phyloP scores from a whole-genome alignment of 257 asterid species.

The Solanum ossicruentum region DNA sequence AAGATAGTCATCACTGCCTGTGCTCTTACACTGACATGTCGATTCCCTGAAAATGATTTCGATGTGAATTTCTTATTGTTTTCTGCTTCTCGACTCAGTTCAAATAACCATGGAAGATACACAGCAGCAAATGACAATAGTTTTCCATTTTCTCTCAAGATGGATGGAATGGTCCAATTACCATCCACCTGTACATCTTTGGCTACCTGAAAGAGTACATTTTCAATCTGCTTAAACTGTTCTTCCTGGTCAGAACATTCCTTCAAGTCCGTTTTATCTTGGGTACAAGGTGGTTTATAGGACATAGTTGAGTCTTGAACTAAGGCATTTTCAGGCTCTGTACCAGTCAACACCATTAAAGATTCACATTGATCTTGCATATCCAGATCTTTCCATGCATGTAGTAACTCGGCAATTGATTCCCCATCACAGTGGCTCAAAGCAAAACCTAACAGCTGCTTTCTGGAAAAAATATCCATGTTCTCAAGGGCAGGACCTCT shows the following conservation, averaged over 20 bases:
- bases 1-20: constrained; percentile 57
- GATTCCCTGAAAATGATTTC: constrained; percentile 31
- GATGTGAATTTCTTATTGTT: constrained; percentile 29
- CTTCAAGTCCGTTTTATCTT: constrained; percentile 10
- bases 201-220: constrained; percentile 29
- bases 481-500: constrained; percentile 88
- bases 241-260: constrained; percentile 30
- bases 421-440: constrained; percentile 95
- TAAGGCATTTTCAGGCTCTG: constrained; percentile 44
- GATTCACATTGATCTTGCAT: constrained; percentile 68
- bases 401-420: constrained; percentile 83
- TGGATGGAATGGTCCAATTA: constrained; percentile 12
- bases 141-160: constrained; percentile 58
- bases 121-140: constrained; percentile 56
- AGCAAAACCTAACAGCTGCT: constrained; percentile 86
- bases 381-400: constrained; percentile 94
- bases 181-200: neutral
- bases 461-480: constrained; percentile 71
- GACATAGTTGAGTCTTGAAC: constrained; percentile 22
- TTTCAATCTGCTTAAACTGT: constrained; percentile 32
- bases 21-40: constrained; percentile 42
- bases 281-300: constrained; percentile 14
- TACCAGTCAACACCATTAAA: constrained; percentile 50
- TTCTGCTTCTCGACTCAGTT: constrained; percentile 42
- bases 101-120: constrained; percentile 75